These are phyloP conservation scores for Lagenidium sp. DNA, from an alignment of 352 stramenopile genomes.

Conservation along the genomic window DNA sequence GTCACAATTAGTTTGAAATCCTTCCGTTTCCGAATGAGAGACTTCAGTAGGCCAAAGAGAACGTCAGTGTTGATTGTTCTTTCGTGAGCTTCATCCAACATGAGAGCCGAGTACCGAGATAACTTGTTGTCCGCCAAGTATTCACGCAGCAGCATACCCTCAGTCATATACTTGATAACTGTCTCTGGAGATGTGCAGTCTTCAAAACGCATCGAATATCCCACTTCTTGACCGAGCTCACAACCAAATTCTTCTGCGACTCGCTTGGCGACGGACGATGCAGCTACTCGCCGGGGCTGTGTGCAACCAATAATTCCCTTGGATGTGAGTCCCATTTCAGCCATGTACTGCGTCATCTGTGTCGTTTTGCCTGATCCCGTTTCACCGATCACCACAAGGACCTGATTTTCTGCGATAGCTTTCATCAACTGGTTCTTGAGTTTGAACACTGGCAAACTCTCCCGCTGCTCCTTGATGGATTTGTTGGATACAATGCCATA, in stretches of 20 bases:
- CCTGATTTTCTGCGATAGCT: conserved; percentile 93
- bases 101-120: conserved; percentile 92
- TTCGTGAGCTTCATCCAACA: conserved; percentile 99
- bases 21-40: conserved; percentile 73
- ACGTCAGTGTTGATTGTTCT: conserved; percentile 98
- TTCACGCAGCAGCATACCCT: conserved; percentile 99
- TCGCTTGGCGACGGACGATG: conserved; percentile 96
- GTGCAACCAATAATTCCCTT: conserved; percentile 96
- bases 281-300: conserved; percentile 96
- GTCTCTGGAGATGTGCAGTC: conserved; percentile 87
- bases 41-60: conserved; percentile 94
- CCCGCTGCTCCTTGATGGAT: conserved; percentile 94
- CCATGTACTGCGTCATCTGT: conserved; percentile 99
- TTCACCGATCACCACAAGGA: conserved; percentile 98
- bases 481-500: conserved; percentile 96
- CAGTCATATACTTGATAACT: conserved; percentile 99
- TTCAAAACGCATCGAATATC: conserved; percentile 88
- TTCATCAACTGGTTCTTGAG: conserved; percentile 95
- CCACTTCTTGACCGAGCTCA: conserved; percentile 90
- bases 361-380: conserved; percentile 99
- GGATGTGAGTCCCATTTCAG: conserved; percentile 96
- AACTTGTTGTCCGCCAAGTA: conserved; percentile 96
- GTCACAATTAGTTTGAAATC: conserved; percentile 90
- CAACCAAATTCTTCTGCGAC: conserved; percentile 96
- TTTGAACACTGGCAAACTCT: conserved; percentile 95